Percentiles rank a stretch among this genome's conserved stretches.
These are phyloP conservation scores for Aspergillus olivimuriae DNA, from an alignment of 495 filamentous ascomycete genomes.

Conservation along the genomic window DNA sequence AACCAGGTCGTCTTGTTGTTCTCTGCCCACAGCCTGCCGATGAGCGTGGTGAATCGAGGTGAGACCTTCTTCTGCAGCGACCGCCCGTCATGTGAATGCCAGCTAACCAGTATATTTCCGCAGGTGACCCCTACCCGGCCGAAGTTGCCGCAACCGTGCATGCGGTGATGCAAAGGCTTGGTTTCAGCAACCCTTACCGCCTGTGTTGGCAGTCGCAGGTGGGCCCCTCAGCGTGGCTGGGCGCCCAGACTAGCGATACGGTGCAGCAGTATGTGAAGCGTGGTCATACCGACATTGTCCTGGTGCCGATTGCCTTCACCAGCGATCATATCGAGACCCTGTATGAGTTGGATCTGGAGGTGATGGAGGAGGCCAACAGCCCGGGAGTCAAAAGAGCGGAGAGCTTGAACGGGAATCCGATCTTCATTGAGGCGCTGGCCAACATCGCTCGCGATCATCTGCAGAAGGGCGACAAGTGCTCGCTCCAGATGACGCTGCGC, in stretches of 20 bases:
- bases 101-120: slow-evolving; percentile 11
- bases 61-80: slow-evolving; percentile 8
- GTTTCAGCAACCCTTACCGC: slow-evolving; percentile 81
- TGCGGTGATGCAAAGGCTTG: slow-evolving; percentile 87
- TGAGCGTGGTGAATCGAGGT: slow-evolving; percentile 94
- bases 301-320: slow-evolving; percentile 97
- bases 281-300: slow-evolving; percentile 81
- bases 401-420: slow-evolving; percentile 84
- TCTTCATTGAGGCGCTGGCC: slow-evolving; percentile 88
- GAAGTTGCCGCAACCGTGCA: slow-evolving; percentile 97
- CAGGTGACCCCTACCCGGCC: slow-evolving; percentile 93
- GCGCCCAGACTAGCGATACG: slow-evolving; percentile 83
- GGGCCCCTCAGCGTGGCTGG: slow-evolving; percentile 90
- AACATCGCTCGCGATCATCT: slow-evolving; percentile 79
- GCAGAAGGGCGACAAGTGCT: slow-evolving; percentile 59
- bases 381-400: slow-evolving; percentile 79
- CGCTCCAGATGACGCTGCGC: slow-evolving; percentile 79
- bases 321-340: slow-evolving; percentile 98
- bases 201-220: slow-evolving; percentile 99
- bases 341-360: slow-evolving; percentile 90
- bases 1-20: slow-evolving; percentile 82
- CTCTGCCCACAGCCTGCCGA: slow-evolving; percentile 92
- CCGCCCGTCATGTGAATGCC: slow-evolving; percentile 4
- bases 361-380: slow-evolving; percentile 84
- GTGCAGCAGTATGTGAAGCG: slow-evolving; percentile 85